These are phyloP conservation scores for Chlorella sp. DNA, from an alignment of 139 green algal genomes.

Conservation along the genomic window DNA sequence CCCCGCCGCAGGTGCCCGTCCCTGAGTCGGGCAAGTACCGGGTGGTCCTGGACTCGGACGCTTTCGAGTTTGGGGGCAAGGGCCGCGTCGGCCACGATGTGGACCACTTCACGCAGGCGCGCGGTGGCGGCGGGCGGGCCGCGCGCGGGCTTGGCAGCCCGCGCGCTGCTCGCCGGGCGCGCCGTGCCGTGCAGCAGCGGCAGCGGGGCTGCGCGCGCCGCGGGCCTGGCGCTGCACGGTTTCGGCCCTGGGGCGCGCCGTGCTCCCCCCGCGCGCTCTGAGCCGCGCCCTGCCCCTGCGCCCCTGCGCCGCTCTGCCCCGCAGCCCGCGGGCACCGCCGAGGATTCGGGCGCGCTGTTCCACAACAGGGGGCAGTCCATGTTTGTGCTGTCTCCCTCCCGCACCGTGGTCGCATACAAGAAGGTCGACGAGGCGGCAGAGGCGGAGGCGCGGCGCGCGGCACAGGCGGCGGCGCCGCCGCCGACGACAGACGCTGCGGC, in stretches of 20 bases:
- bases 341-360: constrained; percentile 42
- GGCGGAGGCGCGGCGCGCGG: constrained; percentile 51
- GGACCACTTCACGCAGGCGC: constrained; percentile 79
- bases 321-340: constrained; percentile 18
- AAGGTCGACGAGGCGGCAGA: constrained; percentile 45
- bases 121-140: background rate
- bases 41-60: constrained; percentile 89
- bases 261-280: background rate
- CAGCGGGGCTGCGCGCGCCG: background rate
- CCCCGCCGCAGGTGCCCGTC: constrained; percentile 55
- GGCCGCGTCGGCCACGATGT: constrained; percentile 68
- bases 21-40: constrained; percentile 80
- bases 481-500: too few relatives aligned
- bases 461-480: too few relatives aligned
- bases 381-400: constrained; percentile 57
- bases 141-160: background rate
- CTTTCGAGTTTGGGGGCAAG: constrained; percentile 74
- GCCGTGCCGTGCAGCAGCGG: background rate
- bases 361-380: constrained; percentile 55
- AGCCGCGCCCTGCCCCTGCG: too few relatives aligned
- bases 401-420: constrained; percentile 67
- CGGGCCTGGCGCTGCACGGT: background rate
- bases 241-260: background rate
- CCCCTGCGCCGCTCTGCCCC: too few relatives aligned
- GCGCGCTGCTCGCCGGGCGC: background rate